A percentile compares a stretch with the other conserved stretches of the same genome.
These are phyloP conservation scores for Prunus mongolica DNA, from an alignment of 306 rosid genomes.

Conservation along the genomic window DNA sequence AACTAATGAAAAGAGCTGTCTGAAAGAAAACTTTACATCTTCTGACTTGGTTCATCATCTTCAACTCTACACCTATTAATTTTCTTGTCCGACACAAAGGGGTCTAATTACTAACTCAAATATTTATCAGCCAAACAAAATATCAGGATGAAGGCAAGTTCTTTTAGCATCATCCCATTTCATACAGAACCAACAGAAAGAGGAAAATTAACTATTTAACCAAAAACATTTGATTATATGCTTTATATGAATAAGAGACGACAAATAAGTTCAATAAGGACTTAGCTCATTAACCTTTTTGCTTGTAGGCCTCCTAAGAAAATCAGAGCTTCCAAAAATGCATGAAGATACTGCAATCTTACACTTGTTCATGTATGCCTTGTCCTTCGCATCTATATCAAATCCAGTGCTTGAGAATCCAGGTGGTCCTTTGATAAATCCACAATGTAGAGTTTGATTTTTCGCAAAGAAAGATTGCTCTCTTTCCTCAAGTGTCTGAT, in stretches of 20 bases:
- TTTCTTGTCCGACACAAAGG: background rate
- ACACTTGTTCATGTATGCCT: conserved; percentile 62
- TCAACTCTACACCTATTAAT: background rate
- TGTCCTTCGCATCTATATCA: conserved; percentile 69
- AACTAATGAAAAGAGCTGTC: background rate
- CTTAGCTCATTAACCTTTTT: conserved; percentile 51
- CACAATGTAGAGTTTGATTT: conserved; percentile 80
- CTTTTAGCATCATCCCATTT: background rate
- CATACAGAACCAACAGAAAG: background rate
- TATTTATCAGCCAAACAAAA: background rate
- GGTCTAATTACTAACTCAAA: background rate
- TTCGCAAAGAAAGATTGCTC: conserved; percentile 65
- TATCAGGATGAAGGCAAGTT: background rate
- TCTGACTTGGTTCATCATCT: background rate
- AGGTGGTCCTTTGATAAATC: conserved; percentile 62
- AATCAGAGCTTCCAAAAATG: conserved; percentile 95
- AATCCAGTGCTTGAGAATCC: conserved; percentile 71
- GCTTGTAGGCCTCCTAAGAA: conserved; percentile 85
- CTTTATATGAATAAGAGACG: background rate
- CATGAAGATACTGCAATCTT: conserved; percentile 86
- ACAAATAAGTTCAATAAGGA: background rate
- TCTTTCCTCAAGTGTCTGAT: conserved; percentile 71
- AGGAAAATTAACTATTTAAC: background rate
- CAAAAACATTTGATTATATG: background rate
- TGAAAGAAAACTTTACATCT: background rate